phyloP scores from a whole-genome alignment of 2,329 filamentous ascomycete genomes.

The Clarireedia monteithiana region DNA sequence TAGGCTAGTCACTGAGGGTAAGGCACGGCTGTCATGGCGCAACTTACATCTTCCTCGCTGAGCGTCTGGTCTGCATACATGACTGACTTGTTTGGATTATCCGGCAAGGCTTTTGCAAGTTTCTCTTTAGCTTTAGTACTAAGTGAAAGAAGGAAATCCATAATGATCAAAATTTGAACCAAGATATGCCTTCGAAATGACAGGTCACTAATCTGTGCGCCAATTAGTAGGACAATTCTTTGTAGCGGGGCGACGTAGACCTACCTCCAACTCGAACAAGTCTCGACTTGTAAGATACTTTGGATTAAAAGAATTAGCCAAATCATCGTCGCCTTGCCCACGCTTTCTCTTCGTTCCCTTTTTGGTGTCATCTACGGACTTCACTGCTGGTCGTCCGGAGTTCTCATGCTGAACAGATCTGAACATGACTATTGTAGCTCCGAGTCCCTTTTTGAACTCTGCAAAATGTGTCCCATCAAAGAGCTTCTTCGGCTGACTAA shows the following conservation, averaged over 20 bases:
- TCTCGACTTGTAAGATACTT: constrained; percentile 98
- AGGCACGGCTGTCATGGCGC: constrained; percentile 27
- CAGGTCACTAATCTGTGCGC: constrained; percentile 70
- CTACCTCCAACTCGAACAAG: constrained; percentile 87
- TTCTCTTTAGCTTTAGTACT: constrained; percentile 76
- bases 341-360: constrained; percentile 65
- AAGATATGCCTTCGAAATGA: constrained; percentile 91
- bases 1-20: background rate
- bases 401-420: constrained; percentile 51
- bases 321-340: constrained; percentile 49
- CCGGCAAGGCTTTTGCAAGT: constrained; percentile 52
- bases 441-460: constrained; percentile 54
- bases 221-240: constrained; percentile 17
- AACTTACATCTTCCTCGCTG: constrained; percentile 72
- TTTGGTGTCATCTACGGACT: constrained; percentile 53
- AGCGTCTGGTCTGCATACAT: constrained; percentile 70
- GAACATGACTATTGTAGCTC: constrained; percentile 65
- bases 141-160: constrained; percentile 92
- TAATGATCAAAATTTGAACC: constrained; percentile 87
- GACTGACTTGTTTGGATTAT: constrained; percentile 67
- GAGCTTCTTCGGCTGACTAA: constrained; percentile 79
- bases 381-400: constrained; percentile 39
- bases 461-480: constrained; percentile 65
- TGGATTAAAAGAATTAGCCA: constrained; percentile 78
- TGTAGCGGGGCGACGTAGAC: constrained; percentile 16